These are phyloP conservation scores for Daldinia grandis DNA, from an alignment of 495 filamentous ascomycete species.

Conservation along the genomic window DNA sequence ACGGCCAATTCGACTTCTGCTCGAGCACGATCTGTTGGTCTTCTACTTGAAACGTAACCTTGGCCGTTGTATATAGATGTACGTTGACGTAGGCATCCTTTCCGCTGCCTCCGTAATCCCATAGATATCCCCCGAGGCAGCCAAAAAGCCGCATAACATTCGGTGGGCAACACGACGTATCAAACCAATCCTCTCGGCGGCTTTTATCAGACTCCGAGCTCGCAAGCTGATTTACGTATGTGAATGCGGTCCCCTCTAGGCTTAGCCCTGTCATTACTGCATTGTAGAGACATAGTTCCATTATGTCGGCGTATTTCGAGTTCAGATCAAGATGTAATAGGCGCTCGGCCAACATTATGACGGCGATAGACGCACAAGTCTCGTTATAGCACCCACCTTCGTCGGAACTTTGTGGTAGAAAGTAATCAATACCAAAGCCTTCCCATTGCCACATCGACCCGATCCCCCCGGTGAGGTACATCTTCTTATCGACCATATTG, in stretches of 20 bases:
- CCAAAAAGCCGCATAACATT: conserved; percentile 63
- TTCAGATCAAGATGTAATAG: conserved; percentile 61
- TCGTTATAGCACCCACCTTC: conserved; percentile 70
- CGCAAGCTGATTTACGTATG: conserved; percentile 65
- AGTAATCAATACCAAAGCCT: conserved; percentile 68
- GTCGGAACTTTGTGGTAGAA: conserved; percentile 63
- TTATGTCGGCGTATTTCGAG: conserved; percentile 62
- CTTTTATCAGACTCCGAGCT: conserved; percentile 58
- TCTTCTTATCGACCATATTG: conserved; percentile 66
- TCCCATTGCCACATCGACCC: conserved; percentile 68
- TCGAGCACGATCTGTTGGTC: conserved; percentile 50
- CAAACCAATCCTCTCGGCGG: conserved; percentile 61
- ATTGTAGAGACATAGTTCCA: conserved; percentile 69
- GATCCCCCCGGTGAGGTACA: conserved; percentile 69
- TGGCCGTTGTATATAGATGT: conserved; percentile 62
- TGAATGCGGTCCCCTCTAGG: conserved; percentile 60
- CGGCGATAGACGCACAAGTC: conserved; percentile 68
- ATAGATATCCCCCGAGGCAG: conserved; percentile 63
- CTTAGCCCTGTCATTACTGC: conserved; percentile 64
- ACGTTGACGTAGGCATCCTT: conserved; percentile 54
- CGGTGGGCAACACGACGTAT: conserved; percentile 66
- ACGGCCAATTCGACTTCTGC: conserved; percentile 64
- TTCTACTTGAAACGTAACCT: conserved; percentile 51
- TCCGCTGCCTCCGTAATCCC: conserved; percentile 50
- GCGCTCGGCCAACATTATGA: conserved; percentile 67